A percentile compares a stretch with the other conserved stretches of the same genome.
Evolutionary conservation across 805 yeast species (phyloP).

Genomic region (Sungouiella blattae): DNA sequence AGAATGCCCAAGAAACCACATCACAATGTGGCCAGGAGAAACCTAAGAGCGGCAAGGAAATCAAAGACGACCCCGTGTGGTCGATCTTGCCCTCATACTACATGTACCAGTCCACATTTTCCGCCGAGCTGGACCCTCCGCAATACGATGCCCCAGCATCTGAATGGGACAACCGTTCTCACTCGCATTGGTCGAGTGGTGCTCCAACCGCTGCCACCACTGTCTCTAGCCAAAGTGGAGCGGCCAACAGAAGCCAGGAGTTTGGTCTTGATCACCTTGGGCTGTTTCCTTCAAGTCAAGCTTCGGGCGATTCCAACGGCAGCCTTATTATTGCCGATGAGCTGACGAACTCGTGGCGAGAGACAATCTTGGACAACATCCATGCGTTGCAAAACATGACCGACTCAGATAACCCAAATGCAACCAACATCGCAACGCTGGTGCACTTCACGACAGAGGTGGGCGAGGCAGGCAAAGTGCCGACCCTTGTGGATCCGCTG

Average conservation of each 20-base stretch:
- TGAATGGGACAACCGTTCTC: no score
- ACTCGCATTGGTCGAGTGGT: no score
- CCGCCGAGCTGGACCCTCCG: conserved; percentile 11
- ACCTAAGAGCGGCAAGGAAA: no score
- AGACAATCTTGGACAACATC: conserved; percentile 37
- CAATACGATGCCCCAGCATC: conserved; percentile 13
- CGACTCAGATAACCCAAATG: conserved; percentile 21
- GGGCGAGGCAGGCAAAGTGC: conserved; percentile 24
- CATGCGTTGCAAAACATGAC: conserved; percentile 31
- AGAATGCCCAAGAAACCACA: no score
- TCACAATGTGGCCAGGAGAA: no score
- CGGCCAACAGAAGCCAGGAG: background rate
- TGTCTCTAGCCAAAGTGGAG: background rate
- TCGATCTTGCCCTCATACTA: conserved; percentile 38
- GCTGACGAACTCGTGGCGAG: conserved; percentile 29
- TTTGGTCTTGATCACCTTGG: background rate
- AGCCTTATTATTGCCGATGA: conserved; percentile 33
- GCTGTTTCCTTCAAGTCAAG: background rate
- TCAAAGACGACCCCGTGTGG: conserved; percentile 30
- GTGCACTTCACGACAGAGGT: conserved; percentile 34
- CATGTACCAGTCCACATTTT: conserved; percentile 24
- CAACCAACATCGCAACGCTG: conserved; percentile 25
- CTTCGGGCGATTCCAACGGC: background rate
- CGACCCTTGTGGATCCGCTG: conserved; percentile 24
- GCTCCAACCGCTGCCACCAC: conserved; percentile 1